These are phyloP conservation scores for Kazachstania taianensis DNA, from an alignment of 805 yeast genomes.

Conservation along the genomic window DNA sequence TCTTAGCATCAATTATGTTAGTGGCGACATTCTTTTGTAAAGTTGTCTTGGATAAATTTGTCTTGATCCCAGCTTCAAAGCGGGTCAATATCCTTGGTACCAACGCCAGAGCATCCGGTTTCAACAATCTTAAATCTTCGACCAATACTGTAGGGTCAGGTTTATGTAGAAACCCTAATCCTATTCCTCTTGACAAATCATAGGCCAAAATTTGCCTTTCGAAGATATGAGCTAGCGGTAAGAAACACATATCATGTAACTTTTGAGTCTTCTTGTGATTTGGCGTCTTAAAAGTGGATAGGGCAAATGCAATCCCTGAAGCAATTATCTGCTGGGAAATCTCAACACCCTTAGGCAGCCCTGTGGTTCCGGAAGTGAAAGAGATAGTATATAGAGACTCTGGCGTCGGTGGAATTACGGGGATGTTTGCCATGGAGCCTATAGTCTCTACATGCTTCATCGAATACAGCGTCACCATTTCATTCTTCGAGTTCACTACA, in stretches of 20 bases:
- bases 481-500: conserved; percentile 23
- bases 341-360: conserved; percentile 63
- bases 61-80: conserved; percentile 51
- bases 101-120: conserved; percentile 43
- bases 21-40: conserved; percentile 18
- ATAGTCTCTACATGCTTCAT: conserved; percentile 34
- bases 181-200: conserved; percentile 38
- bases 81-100: conserved; percentile 59
- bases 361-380: conserved; percentile 71
- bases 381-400: conserved; percentile 50
- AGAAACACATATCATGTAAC: conserved; percentile 32
- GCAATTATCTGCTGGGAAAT: conserved; percentile 42
- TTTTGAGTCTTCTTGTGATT: conserved; percentile 18
- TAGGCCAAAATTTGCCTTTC: conserved; percentile 39
- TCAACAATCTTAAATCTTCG: conserved; percentile 46
- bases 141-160: conserved; percentile 42
- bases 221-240: conserved; percentile 52
- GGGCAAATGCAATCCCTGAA: conserved; percentile 38
- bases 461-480: conserved; percentile 33
- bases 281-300: conserved; percentile 29
- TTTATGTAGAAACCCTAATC: conserved; percentile 46
- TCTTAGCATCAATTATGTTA: conserved; percentile 19
- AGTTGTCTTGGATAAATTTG: conserved; percentile 21
- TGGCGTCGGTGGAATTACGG: conserved; percentile 40
- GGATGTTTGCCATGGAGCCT: conserved; percentile 35